Evolutionary conservation across 2,329 filamentous ascomycete genomes (phyloP).

Genomic region (Colletotrichum zoysiae): DNA sequence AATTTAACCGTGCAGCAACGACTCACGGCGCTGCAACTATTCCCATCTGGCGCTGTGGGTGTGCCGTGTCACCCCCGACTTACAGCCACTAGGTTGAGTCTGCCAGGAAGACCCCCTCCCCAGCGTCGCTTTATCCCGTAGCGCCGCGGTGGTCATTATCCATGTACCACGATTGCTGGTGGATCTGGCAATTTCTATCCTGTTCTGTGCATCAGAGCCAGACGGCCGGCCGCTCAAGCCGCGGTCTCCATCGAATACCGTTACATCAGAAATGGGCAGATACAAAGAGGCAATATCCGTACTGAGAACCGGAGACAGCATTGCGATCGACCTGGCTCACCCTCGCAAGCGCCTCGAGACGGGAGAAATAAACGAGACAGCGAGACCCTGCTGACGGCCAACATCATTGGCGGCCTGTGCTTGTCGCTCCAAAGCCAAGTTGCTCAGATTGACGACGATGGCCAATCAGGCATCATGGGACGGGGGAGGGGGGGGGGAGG

Average conservation of each 20-base stretch:
- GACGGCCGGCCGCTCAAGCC: slow-evolving; percentile 25
- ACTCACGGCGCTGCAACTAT: slow-evolving; percentile 14
- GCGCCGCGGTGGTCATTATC: slow-evolving; percentile 25
- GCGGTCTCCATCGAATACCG: slow-evolving; percentile 2
- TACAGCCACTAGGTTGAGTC: slow-evolving; percentile 12
- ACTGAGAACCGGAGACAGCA: slow-evolving; percentile 9
- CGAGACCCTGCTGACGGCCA: slow-evolving; percentile 11
- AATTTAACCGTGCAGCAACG: slow-evolving; percentile 30
- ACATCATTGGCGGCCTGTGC: slow-evolving; percentile 21
- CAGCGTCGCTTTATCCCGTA: slow-evolving; percentile 32
- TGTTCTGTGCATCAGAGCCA: slow-evolving; percentile 20
- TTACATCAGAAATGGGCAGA: not conserved
- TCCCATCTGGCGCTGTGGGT: slow-evolving; percentile 6
- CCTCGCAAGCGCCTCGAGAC: slow-evolving; percentile 16
- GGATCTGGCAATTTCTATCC: slow-evolving; percentile 32
- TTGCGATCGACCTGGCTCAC: slow-evolving; percentile 13
- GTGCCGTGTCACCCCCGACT: slow-evolving; percentile 3
- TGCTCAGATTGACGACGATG: slow-evolving; percentile 16
- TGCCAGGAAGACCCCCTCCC: slow-evolving; percentile 18
- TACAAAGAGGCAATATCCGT: not conserved
- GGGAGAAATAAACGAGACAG: slow-evolving; percentile 9
- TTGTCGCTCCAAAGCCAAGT: slow-evolving; percentile 31
- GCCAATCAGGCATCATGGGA: slow-evolving; percentile 26
- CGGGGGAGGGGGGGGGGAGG: not conserved
- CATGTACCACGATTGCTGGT: slow-evolving; percentile 24